A percentile compares a stretch with the other conserved stretches of the same genome.
These are phyloP conservation scores for Paratrypanosoma confusum DNA, from an alignment of 208 protist genomes.

Conservation along the genomic window DNA sequence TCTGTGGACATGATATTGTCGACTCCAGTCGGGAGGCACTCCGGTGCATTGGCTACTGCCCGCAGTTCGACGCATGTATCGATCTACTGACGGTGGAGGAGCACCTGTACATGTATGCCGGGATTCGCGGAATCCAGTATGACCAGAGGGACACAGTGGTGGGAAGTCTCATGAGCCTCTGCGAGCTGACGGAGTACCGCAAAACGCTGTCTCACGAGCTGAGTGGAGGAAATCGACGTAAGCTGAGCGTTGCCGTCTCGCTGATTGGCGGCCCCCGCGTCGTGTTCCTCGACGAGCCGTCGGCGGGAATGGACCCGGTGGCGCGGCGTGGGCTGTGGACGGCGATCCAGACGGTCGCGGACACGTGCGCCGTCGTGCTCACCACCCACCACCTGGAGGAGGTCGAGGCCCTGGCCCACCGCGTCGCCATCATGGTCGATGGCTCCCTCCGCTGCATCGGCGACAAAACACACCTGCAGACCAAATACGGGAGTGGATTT, in stretches of 20 bases:
- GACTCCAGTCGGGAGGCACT: slow-evolving; percentile 27
- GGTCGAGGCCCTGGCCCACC: slow-evolving; percentile 58
- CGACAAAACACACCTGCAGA: slow-evolving; percentile 52
- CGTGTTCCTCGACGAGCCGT: slow-evolving; percentile 71
- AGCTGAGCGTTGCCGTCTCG: slow-evolving; percentile 62
- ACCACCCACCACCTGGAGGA: slow-evolving; percentile 87
- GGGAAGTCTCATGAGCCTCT: slow-evolving; percentile 15
- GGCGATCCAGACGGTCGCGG: slow-evolving; percentile 16
- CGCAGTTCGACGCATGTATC: slow-evolving; percentile 88
- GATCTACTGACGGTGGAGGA: slow-evolving; percentile 82
- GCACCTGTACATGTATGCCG: slow-evolving; percentile 42
- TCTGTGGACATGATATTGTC: slow-evolving; percentile 45
- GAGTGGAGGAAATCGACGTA: slow-evolving; percentile 69
- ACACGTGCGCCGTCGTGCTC: slow-evolving; percentile 23
- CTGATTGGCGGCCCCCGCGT: slow-evolving; percentile 52
- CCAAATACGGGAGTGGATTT: slow-evolving; percentile 36
- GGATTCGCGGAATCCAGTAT: slow-evolving; percentile 35
- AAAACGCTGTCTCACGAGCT: slow-evolving; percentile 19
- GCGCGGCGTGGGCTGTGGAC: slow-evolving; percentile 42
- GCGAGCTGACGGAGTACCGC: slow-evolving; percentile 18
- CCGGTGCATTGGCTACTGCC: slow-evolving; percentile 80
- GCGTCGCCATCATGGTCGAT: slow-evolving; percentile 70
- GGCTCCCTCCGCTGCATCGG: slow-evolving; percentile 75
- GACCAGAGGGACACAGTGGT: slow-evolving; percentile 14
- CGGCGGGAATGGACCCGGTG: slow-evolving; percentile 56